Evolutionary conservation across 2,329 filamentous ascomycete genomes (phyloP).

Genomic region (Tympanopsis confertula): DNA sequence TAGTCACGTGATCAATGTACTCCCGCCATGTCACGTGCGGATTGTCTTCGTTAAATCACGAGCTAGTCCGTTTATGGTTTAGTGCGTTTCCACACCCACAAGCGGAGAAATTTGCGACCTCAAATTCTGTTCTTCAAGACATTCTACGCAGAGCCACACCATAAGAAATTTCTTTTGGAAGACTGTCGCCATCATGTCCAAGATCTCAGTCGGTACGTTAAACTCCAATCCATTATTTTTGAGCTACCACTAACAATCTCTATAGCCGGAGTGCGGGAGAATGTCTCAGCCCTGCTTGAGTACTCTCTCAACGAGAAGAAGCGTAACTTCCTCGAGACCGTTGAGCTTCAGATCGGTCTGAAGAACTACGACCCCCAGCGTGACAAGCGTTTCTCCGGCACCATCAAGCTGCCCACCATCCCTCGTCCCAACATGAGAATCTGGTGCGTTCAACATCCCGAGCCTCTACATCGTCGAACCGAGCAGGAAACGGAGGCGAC

Average conservation of each 20-base stretch:
- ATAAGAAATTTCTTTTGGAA: constrained; percentile 14
- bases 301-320: constrained; percentile 59
- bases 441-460: constrained; percentile 25
- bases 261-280: constrained; percentile 57
- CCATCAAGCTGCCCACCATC: constrained; percentile 56
- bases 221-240: background rate
- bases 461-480: too few species aligned
- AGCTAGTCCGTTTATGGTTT: too few species aligned
- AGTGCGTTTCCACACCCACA: constrained; percentile 1
- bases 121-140: background rate
- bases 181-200: constrained; percentile 34
- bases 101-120: background rate
- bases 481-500: too few species aligned
- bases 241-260: constrained; percentile 2
- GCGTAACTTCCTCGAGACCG: constrained; percentile 56
- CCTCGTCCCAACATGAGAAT: constrained; percentile 44
- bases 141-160: constrained; percentile 19
- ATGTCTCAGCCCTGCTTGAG: constrained; percentile 57
- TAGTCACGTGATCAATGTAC: too few species aligned
- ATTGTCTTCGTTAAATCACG: too few species aligned
- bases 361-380: constrained; percentile 63
- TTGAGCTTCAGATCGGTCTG: constrained; percentile 50
- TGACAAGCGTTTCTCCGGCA: constrained; percentile 70
- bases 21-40: too few species aligned
- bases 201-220: constrained; percentile 42